Percentiles rank a stretch among this genome's conserved stretches.
Conservation (phyloP, 495 filamentous ascomycete species). For the Tetracladium setigerum region DNA sequence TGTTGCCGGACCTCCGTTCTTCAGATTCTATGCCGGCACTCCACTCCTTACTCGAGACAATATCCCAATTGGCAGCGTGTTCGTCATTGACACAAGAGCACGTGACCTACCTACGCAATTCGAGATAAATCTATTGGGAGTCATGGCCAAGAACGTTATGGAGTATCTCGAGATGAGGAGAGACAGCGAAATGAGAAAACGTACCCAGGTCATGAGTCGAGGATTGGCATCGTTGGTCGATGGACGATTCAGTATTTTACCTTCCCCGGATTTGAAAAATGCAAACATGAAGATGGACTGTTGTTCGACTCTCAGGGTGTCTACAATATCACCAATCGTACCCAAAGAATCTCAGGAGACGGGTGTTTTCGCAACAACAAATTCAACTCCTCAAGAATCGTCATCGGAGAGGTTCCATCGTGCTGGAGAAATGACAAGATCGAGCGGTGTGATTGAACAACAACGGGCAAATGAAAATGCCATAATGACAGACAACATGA, state of each 20-base stretch:
- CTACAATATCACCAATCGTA: too few species aligned
- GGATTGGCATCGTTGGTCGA: slow-evolving; percentile 25
- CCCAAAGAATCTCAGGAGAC: too few species aligned
- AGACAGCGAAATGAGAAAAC: slow-evolving; percentile 17
- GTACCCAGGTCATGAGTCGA: slow-evolving; percentile 25
- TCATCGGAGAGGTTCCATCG: too few species aligned
- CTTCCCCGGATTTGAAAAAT: too few species aligned
- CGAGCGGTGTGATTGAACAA: too few species aligned
- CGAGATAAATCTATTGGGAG: slow-evolving; percentile 24
- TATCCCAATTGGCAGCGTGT: slow-evolving; percentile 23
- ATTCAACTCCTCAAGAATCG: too few species aligned
- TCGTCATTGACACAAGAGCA: slow-evolving; percentile 23
- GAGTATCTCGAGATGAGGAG: slow-evolving; percentile 29
- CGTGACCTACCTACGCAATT: slow-evolving; percentile 21
- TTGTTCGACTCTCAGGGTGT: too few species aligned
- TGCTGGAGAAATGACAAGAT: too few species aligned
- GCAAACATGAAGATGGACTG: too few species aligned
- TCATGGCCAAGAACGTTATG: slow-evolving; percentile 32
- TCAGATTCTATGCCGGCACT: slow-evolving; percentile 22
- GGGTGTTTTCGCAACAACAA: too few species aligned
- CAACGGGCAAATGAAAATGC: too few species aligned
- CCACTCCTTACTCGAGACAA: slow-evolving; percentile 24
- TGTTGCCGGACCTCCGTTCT: slow-evolving; percentile 17
- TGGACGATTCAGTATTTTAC: not conserved
- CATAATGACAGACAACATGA: too few species aligned